These are phyloP conservation scores for Penicillium brevicompactum DNA, from an alignment of 2,329 filamentous ascomycete species.

Conservation along the genomic window DNA sequence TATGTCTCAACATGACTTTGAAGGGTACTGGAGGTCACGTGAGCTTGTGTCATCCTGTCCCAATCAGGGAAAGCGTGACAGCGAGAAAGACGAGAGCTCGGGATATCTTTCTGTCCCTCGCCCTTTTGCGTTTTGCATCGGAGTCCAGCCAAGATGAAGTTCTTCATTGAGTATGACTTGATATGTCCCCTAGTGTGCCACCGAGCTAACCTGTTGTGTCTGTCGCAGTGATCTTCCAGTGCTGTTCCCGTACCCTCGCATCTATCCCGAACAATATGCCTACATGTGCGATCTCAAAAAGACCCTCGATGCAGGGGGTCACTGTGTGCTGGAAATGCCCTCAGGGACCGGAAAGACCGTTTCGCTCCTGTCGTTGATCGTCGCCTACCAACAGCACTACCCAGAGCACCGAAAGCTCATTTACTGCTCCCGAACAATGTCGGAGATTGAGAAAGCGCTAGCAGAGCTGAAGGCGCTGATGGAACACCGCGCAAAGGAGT, in stretches of 20 bases:
- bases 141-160: constrained; percentile 64
- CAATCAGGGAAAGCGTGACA: constrained; percentile 32
- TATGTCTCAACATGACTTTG: constrained; percentile 11
- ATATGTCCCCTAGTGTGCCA: neutral
- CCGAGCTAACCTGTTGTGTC: constrained; percentile 9
- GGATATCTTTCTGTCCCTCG: constrained; percentile 13
- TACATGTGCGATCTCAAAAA: constrained; percentile 84
- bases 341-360: constrained; percentile 98
- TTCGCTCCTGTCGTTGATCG: constrained; percentile 88
- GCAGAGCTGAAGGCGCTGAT: constrained; percentile 89
- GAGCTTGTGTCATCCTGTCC: constrained; percentile 35
- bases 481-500: constrained; percentile 87
- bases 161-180: constrained; percentile 68
- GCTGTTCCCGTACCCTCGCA: constrained; percentile 73
- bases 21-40: constrained; percentile 38
- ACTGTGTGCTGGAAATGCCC: constrained; percentile 98
- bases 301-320: constrained; percentile 90
- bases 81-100: constrained; percentile 19
- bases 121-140: constrained; percentile 18
- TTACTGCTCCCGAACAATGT: constrained; percentile 99
- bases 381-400: constrained; percentile 93
- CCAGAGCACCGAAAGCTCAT: constrained; percentile 94
- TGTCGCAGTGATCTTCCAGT: constrained; percentile 63
- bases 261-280: constrained; percentile 74
- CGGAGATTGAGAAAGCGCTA: constrained; percentile 96